Conservation (phyloP, 306 rosid species). For the Hippophae gyantsensis region DNA sequence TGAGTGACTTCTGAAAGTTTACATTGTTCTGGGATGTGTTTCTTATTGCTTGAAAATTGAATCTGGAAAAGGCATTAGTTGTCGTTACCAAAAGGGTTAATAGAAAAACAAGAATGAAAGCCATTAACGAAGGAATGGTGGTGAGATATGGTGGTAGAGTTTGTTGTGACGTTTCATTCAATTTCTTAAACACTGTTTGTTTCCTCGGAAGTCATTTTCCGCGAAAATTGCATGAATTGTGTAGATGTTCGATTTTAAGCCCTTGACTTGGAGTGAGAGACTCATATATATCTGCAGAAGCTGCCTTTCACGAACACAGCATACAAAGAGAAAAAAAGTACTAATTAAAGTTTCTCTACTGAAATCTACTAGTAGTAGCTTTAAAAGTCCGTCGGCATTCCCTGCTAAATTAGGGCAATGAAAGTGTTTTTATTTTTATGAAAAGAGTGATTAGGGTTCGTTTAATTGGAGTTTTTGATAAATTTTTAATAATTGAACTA, state of each 20-base stretch:
- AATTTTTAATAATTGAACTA: no score
- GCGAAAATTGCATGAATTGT: not conserved
- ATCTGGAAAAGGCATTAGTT: not conserved
- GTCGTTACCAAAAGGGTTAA: not conserved
- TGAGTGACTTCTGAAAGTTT: not conserved
- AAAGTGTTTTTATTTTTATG: no score
- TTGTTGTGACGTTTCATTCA: conserved; percentile 15
- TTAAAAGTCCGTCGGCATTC: no score
- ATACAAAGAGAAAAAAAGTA: no score
- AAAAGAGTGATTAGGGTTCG: no score
- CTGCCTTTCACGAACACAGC: conserved; percentile 21
- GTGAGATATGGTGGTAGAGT: not conserved
- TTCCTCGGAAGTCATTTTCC: conserved; percentile 7
- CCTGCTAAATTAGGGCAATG: no score
- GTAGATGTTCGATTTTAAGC: not conserved
- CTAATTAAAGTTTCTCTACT: no score
- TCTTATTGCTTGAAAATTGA: conserved; percentile 1
- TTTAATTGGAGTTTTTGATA: no score
- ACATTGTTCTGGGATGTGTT: not conserved
- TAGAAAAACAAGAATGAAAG: conserved; percentile 17
- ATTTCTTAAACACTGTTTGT: conserved; percentile 14
- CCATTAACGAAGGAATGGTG: conserved; percentile 1
- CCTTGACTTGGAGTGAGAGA: not conserved
- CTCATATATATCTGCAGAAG: conserved; percentile 17
- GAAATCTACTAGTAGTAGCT: no score